phyloP scores from a whole-genome alignment of 768 basidiomycete genomes.

The Cystofilobasidium macerans region DNA sequence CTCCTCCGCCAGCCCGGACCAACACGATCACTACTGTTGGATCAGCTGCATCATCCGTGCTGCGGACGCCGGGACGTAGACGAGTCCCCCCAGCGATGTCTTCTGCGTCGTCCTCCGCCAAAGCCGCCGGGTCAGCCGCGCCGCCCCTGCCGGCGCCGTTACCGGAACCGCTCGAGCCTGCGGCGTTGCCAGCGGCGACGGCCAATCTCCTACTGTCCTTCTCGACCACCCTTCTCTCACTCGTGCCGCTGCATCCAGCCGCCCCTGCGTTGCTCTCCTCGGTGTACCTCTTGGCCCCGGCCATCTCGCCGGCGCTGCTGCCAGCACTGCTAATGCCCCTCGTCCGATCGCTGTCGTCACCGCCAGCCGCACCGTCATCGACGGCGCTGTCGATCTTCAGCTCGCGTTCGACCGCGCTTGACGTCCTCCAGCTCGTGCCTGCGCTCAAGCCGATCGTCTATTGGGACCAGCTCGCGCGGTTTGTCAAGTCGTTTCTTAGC shows the following conservation, averaged over 20 bases:
- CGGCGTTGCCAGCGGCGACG: not conserved
- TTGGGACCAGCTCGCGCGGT: not conserved
- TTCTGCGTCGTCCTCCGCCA: not conserved
- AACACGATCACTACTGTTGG: not conserved
- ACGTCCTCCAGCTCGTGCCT: not conserved
- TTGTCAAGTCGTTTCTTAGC: constrained; percentile 2
- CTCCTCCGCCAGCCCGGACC: not conserved
- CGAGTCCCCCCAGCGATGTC: not conserved
- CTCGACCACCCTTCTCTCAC: not conserved
- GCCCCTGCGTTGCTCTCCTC: not conserved
- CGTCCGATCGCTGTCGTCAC: not conserved
- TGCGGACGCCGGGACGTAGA: not conserved
- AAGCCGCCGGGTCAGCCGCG: not conserved
- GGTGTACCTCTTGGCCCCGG: not conserved
- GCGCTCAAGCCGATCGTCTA: not conserved
- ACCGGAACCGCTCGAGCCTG: not conserved
- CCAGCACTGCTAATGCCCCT: not conserved
- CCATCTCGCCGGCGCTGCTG: not conserved
- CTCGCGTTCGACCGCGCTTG: not conserved
- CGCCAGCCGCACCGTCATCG: not conserved
- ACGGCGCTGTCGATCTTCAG: not conserved
- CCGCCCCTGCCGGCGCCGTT: not conserved
- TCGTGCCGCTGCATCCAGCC: not conserved
- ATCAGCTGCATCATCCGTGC: not conserved
- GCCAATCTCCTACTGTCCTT: not conserved